Conservation (phyloP, 345 rosid species). For the Syzygium aqueum region DNA sequence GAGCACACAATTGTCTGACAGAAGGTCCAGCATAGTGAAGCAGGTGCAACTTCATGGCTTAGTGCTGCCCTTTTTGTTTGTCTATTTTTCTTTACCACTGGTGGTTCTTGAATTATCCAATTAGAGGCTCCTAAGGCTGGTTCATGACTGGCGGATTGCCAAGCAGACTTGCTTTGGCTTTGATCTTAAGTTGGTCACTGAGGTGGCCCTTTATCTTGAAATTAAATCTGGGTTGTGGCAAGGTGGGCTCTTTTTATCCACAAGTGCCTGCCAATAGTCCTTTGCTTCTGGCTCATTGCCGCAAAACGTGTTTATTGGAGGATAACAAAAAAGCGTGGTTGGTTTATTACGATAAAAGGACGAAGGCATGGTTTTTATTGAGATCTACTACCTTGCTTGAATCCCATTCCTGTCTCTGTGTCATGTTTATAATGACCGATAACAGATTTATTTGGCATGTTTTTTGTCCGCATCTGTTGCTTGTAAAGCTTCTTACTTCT, state of each 20-base stretch:
- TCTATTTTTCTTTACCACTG: neutral
- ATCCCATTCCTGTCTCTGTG: neutral
- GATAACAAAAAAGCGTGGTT: neutral
- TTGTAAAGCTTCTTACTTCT: neutral
- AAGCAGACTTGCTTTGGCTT: neutral
- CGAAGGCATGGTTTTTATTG: neutral
- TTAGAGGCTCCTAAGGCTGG: neutral
- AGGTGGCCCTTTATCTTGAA: neutral
- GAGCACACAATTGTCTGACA: conserved; percentile 76
- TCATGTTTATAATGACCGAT: neutral
- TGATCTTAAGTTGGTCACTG: neutral
- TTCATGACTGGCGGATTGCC: neutral
- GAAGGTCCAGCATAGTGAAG: conserved; percentile 96
- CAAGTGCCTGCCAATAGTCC: neutral
- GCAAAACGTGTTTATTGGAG: neutral
- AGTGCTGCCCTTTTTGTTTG: neutral
- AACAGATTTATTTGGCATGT: neutral
- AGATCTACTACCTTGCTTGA: neutral
- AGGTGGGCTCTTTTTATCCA: neutral
- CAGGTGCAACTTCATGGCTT: conserved; percentile 40
- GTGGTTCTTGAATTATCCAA: neutral
- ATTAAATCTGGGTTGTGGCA: neutral
- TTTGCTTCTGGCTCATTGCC: neutral
- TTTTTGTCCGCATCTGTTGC: neutral
- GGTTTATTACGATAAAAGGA: neutral